Evolutionary conservation across 164 flowering plant species (phyloP), one percentile per base, ranked within the genome.

Genomic region (Nelumbo lutea): DNA sequence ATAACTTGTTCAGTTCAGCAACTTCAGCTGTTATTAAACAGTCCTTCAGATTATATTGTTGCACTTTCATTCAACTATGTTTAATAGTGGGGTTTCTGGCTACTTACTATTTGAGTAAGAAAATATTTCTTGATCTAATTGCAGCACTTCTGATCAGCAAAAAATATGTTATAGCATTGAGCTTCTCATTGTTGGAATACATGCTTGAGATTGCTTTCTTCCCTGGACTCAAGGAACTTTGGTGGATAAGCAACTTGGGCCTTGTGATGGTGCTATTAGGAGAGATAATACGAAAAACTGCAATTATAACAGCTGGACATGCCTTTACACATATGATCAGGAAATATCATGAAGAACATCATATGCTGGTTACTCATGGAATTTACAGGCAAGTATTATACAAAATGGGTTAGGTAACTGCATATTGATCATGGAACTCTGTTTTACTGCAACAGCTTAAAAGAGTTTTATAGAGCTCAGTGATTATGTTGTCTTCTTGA

Each of bases 321-420:
- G 79, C 96, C 43, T 96, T 96, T 79, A 96, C 99, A 10, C 98
- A 96, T 72, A 76, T 85, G 1, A 96, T 96, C 69, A 86, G 72
- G 79, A 66, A 71, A 62, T 46, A 75, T 71, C 86, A 75, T 55
- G 91, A 82, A 70, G 91, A 85, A 9, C 78, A 83, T 68, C 97
- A 96, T 75, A 60, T 79, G 66, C 74, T 96, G 79, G 79, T 96
- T 41, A 93, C 92, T 46, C 70, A 83, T 70, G 98, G 99, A 58
- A 77, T 96, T 27, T 93, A 93, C 72, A 73, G 77, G 80, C 27
- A 27, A 27, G 27, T 27, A 27, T 27, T 27, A 27, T 27, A 27
- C 27, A 27, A 27, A 27, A 27, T 27, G 27, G 27, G 27, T 27
- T 27, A 27, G 27, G 27, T 77, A 55, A 59, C 52, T 70, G 48